Percentiles rank a stretch among this genome's conserved stretches.
Evolutionary conservation across 164 flowering plant genomes (phyloP).

Genomic region (Sedum album): DNA sequence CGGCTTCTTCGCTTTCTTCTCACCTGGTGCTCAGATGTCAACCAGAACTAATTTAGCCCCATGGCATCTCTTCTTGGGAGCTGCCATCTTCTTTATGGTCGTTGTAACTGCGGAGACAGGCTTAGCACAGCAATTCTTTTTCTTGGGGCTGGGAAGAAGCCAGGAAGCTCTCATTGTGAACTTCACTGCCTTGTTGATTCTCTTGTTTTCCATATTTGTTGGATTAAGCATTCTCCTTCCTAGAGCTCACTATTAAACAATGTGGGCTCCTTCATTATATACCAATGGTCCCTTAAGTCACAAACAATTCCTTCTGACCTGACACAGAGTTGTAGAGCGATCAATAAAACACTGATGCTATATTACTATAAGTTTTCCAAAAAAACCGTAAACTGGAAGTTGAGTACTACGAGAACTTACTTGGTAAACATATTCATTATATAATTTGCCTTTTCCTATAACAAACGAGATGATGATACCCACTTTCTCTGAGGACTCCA

Average conservation of each 20-base stretch:
- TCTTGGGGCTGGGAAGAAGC: constrained; percentile 11
- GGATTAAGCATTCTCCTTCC: constrained; percentile 39
- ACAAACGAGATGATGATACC: too few relatives aligned
- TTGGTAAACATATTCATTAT: too few relatives aligned
- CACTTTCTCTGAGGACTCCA: too few relatives aligned
- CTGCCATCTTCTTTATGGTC: constrained; percentile 46
- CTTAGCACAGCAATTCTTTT: constrained; percentile 31
- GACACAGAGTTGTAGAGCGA: too few relatives aligned
- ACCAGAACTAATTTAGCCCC: constrained; percentile 22
- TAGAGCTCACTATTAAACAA: constrained; percentile 10
- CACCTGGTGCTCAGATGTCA: constrained; percentile 11
- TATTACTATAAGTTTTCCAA: too few relatives aligned
- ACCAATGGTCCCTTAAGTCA: too few relatives aligned
- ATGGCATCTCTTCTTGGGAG: constrained; percentile 40
- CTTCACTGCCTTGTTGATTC: constrained; percentile 47
- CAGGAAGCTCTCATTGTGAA: constrained; percentile 41
- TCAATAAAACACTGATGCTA: too few relatives aligned
- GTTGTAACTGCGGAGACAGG: constrained; percentile 58
- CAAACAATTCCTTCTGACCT: too few relatives aligned
- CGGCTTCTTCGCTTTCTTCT: constrained; percentile 26
- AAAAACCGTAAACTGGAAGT: too few relatives aligned
- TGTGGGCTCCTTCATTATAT: background rate
- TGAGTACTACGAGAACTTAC: too few relatives aligned
- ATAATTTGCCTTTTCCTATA: too few relatives aligned
- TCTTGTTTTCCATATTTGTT: constrained; percentile 45